Percentiles rank a stretch among this genome's conserved stretches.
Conservation (phyloP, 129 eudicot species). For the Artemisia tridentata region DNA sequence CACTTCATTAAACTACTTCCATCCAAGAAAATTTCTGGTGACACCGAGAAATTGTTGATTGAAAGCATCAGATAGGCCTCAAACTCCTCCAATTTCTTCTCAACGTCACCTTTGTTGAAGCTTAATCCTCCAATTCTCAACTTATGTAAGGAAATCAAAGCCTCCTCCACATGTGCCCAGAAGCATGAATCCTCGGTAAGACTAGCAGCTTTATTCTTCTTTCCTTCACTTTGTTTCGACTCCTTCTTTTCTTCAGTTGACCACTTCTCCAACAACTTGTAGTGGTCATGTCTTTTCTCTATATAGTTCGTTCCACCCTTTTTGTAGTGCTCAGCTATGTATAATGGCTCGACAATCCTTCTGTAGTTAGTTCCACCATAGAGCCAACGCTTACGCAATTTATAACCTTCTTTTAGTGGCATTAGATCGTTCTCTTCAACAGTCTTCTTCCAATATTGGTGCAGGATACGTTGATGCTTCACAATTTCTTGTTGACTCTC, state of each 20-base stretch:
- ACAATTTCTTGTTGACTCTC: constrained; percentile 10
- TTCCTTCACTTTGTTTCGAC: neutral
- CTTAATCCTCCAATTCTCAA: constrained; percentile 18
- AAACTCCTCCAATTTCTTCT: constrained; percentile 22
- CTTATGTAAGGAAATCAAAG: constrained; percentile 19
- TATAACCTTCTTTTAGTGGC: constrained; percentile 45
- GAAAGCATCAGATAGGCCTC: constrained; percentile 35
- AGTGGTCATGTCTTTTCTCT: constrained; percentile 28
- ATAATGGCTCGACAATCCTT: constrained; percentile 55
- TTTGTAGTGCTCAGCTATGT: constrained; percentile 48
- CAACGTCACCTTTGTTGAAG: neutral
- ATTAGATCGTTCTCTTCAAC: constrained; percentile 29
- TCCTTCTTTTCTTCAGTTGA: constrained; percentile 23
- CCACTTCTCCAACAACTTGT: constrained; percentile 46
- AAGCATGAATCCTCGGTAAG: constrained; percentile 55
- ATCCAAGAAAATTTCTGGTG: constrained; percentile 29
- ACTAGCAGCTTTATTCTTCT: constrained; percentile 30
- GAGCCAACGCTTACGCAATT: constrained; percentile 36
- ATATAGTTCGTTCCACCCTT: constrained; percentile 22
- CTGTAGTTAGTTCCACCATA: constrained; percentile 49
- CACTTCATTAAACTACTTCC: constrained; percentile 14
- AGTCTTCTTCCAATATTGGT: constrained; percentile 33
- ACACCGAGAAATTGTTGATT: constrained; percentile 25
- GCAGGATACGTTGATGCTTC: constrained; percentile 13
- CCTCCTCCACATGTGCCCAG: constrained; percentile 67